These are phyloP conservation scores for Torulaspora gathmanii DNA, from an alignment of 805 yeast genomes.

Conservation along the genomic window DNA sequence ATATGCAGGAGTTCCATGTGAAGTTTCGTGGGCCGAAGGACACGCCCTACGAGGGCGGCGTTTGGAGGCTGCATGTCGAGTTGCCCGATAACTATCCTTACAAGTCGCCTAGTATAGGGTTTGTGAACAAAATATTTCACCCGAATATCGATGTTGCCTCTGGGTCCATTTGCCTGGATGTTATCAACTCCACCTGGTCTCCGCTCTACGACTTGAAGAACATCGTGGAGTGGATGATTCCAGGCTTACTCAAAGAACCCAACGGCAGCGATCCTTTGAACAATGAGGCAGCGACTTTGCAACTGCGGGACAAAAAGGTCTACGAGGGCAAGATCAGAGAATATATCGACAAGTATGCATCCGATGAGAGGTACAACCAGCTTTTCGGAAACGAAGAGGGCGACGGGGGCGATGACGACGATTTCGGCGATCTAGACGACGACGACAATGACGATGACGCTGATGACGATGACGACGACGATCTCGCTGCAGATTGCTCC, in stretches of 20 bases:
- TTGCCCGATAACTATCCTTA: conserved; percentile 94
- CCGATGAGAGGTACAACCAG: conserved; percentile 36
- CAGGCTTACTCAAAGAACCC: conserved; percentile 86
- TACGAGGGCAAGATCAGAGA: conserved; percentile 68
- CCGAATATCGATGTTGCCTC: conserved; percentile 90
- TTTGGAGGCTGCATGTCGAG: conserved; percentile 89
- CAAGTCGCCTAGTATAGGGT: conserved; percentile 93
- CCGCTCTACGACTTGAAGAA: conserved; percentile 93
- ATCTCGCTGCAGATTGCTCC: conserved; percentile 11
- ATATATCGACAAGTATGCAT: conserved; percentile 70
- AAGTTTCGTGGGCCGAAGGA: conserved; percentile 81
- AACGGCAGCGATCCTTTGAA: conserved; percentile 93
- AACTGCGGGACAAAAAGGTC: conserved; percentile 59
- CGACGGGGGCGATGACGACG: conserved; percentile 43
- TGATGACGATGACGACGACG: conserved; percentile 12
- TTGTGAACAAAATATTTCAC: conserved; percentile 84
- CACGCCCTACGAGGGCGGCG: conserved; percentile 85
- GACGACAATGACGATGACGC: conserved; percentile 23
- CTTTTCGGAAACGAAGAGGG: conserved; percentile 47
- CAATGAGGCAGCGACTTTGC: conserved; percentile 79
- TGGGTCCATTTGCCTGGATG: conserved; percentile 93
- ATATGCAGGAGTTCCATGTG: conserved; percentile 81
- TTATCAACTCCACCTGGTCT: conserved; percentile 96
- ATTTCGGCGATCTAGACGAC: conserved; percentile 31
- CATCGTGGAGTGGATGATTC: conserved; percentile 87